phyloP scores from a whole-genome alignment of 768 basidiomycete genomes.

The Termitomyces sp. region DNA sequence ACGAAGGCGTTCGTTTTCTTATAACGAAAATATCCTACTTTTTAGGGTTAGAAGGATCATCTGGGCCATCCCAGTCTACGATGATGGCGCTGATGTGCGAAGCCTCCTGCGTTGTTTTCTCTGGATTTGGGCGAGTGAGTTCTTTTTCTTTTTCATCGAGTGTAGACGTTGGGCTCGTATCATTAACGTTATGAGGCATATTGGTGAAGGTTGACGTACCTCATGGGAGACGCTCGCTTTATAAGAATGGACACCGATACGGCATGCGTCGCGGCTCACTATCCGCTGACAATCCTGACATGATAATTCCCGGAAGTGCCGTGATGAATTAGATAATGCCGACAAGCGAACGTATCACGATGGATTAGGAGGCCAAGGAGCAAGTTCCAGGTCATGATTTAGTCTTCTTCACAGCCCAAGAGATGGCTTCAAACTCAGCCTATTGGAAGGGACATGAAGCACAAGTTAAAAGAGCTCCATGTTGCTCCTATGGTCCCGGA shows the following conservation, averaged over 20 bases:
- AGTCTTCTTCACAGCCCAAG: not conserved
- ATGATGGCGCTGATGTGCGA: constrained; percentile 21
- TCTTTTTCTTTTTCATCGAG: constrained; percentile 1
- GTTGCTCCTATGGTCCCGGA: too few species aligned
- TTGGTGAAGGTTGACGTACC: not conserved
- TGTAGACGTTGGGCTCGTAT: constrained; percentile 1
- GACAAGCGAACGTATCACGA: not conserved
- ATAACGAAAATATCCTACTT: constrained; percentile 30
- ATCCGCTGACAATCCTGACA: not conserved
- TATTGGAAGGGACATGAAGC: not conserved
- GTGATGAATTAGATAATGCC: not conserved
- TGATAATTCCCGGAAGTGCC: not conserved
- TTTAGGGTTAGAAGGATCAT: constrained; percentile 55
- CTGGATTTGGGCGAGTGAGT: not conserved
- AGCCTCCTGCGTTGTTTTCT: not conserved
- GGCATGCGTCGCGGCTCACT: not conserved
- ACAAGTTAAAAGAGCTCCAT: not conserved
- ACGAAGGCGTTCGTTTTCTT: not conserved
- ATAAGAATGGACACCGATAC: not conserved
- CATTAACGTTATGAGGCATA: constrained; percentile 5
- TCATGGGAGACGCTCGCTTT: not conserved
- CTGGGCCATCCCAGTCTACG: constrained; percentile 62
- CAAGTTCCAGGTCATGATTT: too few species aligned
- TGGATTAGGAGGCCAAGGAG: not conserved
- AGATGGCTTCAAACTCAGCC: not conserved